Conservation (phyloP, 2,329 filamentous ascomycete species). For the Dichotomopilus funicola region DNA sequence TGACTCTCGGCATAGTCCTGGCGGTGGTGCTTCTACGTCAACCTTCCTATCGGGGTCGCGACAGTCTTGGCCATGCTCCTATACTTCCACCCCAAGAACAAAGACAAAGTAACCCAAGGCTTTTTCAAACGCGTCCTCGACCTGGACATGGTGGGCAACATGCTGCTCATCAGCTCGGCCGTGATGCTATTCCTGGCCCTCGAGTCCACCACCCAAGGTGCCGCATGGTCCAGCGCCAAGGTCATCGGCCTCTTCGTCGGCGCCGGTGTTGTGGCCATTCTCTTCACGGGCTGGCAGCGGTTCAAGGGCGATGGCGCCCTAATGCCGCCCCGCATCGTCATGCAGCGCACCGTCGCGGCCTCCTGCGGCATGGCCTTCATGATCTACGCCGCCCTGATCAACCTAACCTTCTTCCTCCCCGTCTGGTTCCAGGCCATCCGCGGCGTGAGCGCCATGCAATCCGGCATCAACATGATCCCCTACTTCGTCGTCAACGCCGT, state of each 20-base stretch:
- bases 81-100: constrained; percentile 25
- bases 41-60: constrained; percentile 34
- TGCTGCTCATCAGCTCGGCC: constrained; percentile 38
- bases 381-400: constrained; percentile 37
- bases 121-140: constrained; percentile 25
- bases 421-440: constrained; percentile 34
- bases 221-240: constrained; percentile 36
- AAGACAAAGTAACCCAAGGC: constrained; percentile 12
- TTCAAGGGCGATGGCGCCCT: constrained; percentile 37
- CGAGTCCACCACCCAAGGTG: constrained; percentile 39
- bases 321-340: constrained; percentile 38
- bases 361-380: constrained; percentile 35
- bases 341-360: constrained; percentile 32
- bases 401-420: constrained; percentile 42
- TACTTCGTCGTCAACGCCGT: constrained; percentile 21
- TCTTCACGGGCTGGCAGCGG: constrained; percentile 32
- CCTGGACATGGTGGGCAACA: constrained; percentile 31
- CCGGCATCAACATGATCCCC: constrained; percentile 23
- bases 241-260: constrained; percentile 36
- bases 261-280: constrained; percentile 19
- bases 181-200: constrained; percentile 43
- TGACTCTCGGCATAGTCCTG: constrained; percentile 26
- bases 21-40: constrained; percentile 40
- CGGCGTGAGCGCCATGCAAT: constrained; percentile 23
- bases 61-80: constrained; percentile 28